These are phyloP conservation scores for Penicillium egyptiacum DNA, from an alignment of 495 filamentous ascomycete genomes.

Conservation along the genomic window DNA sequence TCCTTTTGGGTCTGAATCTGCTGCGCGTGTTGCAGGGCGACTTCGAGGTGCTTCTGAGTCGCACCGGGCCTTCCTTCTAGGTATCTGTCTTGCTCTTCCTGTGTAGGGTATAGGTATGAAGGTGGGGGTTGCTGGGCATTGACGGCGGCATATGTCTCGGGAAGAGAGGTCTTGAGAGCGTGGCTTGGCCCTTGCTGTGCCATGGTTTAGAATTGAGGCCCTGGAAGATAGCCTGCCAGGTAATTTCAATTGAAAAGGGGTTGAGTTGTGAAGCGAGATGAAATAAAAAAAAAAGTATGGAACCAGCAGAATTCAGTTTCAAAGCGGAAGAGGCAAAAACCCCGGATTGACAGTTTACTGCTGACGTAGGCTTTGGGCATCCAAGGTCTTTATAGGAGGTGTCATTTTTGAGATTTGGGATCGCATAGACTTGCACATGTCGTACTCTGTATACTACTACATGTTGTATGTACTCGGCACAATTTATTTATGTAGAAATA, in stretches of 20 bases:
- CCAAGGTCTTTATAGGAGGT: neutral
- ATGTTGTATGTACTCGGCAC: neutral
- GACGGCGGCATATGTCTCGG: slow-evolving; percentile 38
- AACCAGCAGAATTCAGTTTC: slow-evolving; percentile 1
- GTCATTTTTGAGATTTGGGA: neutral
- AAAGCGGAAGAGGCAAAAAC: slow-evolving; percentile 22
- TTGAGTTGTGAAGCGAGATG: neutral
- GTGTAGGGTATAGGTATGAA: slow-evolving; percentile 29
- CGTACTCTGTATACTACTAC: neutral
- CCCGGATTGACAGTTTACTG: slow-evolving; percentile 13
- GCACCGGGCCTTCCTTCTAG: slow-evolving; percentile 38
- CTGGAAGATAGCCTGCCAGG: neutral
- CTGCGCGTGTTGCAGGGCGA: slow-evolving; percentile 77
- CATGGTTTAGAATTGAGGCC: slow-evolving; percentile 12
- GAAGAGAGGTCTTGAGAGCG: slow-evolving; percentile 57
- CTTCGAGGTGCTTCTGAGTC: slow-evolving; percentile 55
- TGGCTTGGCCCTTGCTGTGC: slow-evolving; percentile 38
- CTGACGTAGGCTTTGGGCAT: slow-evolving; percentile 19
- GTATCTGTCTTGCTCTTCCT: slow-evolving; percentile 35
- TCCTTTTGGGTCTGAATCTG: slow-evolving; percentile 75
- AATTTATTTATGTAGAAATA: neutral
- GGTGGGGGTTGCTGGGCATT: slow-evolving; percentile 32
- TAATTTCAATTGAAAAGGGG: neutral
- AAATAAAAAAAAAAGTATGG: neutral
- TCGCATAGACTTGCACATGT: neutral